These are phyloP conservation scores for Podospora anserina DNA, from an alignment of 495 filamentous ascomycete genomes.

Conservation along the genomic window DNA sequence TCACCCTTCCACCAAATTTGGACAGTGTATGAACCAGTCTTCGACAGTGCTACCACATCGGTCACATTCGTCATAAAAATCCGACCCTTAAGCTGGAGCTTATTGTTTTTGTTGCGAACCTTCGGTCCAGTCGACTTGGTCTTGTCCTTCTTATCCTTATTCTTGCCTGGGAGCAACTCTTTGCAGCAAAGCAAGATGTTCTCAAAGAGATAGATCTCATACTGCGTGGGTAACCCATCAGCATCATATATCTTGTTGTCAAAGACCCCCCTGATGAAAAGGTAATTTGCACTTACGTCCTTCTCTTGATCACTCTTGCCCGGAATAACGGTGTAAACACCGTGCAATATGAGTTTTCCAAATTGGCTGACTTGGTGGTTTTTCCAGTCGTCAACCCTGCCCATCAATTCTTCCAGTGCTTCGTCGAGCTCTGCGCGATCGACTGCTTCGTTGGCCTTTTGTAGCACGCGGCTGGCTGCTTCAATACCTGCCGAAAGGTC, in stretches of 20 bases:
- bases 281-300: constrained; percentile 58
- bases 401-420: constrained; percentile 74
- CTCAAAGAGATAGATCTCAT: constrained; percentile 96
- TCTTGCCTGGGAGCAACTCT: constrained; percentile 83
- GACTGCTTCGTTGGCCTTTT: constrained; percentile 84
- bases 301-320: constrained; percentile 74
- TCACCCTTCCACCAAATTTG: constrained; percentile 99
- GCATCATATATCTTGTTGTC: not conserved
- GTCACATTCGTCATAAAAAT: constrained; percentile 99
- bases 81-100: constrained; percentile 88
- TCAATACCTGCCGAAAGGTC: constrained; percentile 71
- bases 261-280: not conserved
- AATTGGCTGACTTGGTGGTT: constrained; percentile 85
- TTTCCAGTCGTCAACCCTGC: constrained; percentile 97
- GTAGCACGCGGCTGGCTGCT: constrained; percentile 71
- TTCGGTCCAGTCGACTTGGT: constrained; percentile 49
- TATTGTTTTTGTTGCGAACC: constrained; percentile 69
- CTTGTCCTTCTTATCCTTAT: constrained; percentile 66
- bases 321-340: constrained; percentile 91
- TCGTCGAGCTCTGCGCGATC: constrained; percentile 76
- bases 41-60: constrained; percentile 77
- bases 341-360: constrained; percentile 81
- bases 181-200: constrained; percentile 96
- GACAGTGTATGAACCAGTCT: constrained; percentile 82
- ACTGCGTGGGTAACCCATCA: constrained; percentile 49